A percentile compares a stretch with the other conserved stretches of the same genome.
phyloP scores from a whole-genome alignment of 352 stramenopile species.

The Hyaloperonospora arabidopsidis region DNA sequence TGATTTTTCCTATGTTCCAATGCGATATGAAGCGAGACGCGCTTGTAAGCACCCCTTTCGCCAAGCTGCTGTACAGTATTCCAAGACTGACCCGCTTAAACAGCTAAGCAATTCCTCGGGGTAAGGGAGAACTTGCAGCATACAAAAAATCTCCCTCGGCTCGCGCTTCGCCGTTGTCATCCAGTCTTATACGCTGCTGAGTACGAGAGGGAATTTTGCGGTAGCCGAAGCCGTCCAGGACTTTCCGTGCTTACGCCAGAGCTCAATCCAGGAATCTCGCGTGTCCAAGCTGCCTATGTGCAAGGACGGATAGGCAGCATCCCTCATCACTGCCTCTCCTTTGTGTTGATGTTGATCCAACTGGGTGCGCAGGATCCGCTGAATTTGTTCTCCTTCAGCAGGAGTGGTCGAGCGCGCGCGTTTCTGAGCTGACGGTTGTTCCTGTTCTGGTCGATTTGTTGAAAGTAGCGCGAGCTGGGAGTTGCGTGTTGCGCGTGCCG shows the following conservation, averaged over 20 bases:
- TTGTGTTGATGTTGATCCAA: no score
- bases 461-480: not conserved
- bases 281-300: no score
- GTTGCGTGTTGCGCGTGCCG: not conserved
- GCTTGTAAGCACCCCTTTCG: no score
- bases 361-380: no score
- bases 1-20: not conserved
- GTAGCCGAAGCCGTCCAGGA: not conserved
- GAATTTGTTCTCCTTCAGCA: not conserved
- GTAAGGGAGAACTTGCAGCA: not conserved
- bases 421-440: not conserved
- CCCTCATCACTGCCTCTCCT: no score
- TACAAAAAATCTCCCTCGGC: not conserved
- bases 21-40: not conserved
- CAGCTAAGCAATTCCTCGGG: not conserved
- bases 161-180: not conserved
- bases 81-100: no score
- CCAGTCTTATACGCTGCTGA: not conserved
- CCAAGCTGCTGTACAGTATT: no score
- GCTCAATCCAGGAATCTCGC: no score
- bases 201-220: not conserved
- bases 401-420: constrained; percentile 1
- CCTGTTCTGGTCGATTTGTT: no score
- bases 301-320: no score
- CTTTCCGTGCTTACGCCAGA: no score